Conservation (phyloP, 805 yeast genomes). For the Metschnikowia drakensbergensis region DNA sequence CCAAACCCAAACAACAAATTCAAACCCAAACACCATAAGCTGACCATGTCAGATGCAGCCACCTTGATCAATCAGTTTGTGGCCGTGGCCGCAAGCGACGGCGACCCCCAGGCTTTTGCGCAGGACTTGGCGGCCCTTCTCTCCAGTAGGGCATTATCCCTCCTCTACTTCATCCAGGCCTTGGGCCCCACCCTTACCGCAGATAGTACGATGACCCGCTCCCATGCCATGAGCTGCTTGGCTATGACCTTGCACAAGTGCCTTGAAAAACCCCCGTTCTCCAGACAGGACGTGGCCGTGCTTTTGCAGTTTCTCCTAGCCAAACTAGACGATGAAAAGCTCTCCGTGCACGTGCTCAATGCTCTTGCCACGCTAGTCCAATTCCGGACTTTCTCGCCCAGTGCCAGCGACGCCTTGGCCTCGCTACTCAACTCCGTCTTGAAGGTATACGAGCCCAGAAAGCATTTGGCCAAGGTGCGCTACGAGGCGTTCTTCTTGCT, state of each 20-base stretch:
- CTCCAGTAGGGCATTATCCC: conserved; percentile 23
- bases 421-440: conserved; percentile 30
- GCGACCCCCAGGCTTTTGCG: conserved; percentile 20
- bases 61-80: conserved; percentile 37
- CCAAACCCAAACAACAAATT: too few species aligned
- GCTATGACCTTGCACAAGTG: conserved; percentile 30
- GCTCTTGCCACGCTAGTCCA: conserved; percentile 51
- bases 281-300: conserved; percentile 48
- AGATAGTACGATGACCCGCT: conserved; percentile 50
- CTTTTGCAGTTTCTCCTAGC: conserved; percentile 55
- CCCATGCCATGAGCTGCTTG: conserved; percentile 43
- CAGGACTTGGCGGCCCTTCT: conserved; percentile 24
- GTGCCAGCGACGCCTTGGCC: conserved; percentile 27
- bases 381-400: conserved; percentile 47
- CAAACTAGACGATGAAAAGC: conserved; percentile 62
- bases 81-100: conserved; percentile 28
- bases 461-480: conserved; percentile 60
- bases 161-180: conserved; percentile 52
- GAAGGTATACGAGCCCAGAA: conserved; percentile 48
- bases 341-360: conserved; percentile 47
- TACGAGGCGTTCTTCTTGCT: conserved; percentile 54
- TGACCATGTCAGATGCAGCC: conserved; percentile 18
- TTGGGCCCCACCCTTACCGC: conserved; percentile 64
- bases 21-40: neutral
- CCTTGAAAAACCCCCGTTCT: conserved; percentile 21